A percentile compares a stretch with the other conserved stretches of the same genome.
Conservation (phyloP, 2,329 filamentous ascomycete species). For the Penicillium corylophilum region DNA sequence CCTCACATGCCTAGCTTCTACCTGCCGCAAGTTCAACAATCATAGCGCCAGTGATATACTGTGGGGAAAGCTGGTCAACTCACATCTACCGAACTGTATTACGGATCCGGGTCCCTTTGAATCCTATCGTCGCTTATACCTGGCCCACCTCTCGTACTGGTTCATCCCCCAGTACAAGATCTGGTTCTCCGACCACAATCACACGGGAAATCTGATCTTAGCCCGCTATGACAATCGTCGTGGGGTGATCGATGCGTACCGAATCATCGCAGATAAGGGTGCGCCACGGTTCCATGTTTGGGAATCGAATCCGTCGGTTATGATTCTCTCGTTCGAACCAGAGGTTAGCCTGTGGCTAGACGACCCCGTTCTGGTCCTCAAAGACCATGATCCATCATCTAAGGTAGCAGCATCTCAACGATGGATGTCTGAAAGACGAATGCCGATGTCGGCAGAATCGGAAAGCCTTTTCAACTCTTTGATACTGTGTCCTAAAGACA, state of each 20-base stretch:
- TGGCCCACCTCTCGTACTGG: constrained; percentile 76
- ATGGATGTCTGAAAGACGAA: constrained; percentile 45
- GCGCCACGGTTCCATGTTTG: constrained; percentile 60
- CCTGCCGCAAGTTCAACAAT: constrained; percentile 60
- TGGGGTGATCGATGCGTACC: constrained; percentile 77
- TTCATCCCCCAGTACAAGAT: constrained; percentile 77
- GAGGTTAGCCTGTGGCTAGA: constrained; percentile 70
- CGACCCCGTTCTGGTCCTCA: constrained; percentile 66
- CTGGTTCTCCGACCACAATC: constrained; percentile 77
- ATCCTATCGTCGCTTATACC: constrained; percentile 70
- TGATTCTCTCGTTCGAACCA: constrained; percentile 72
- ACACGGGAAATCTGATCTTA: constrained; percentile 73
- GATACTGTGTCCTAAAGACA: constrained; percentile 57
- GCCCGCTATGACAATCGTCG: constrained; percentile 71
- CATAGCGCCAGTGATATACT: constrained; percentile 66
- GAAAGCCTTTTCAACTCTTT: constrained; percentile 65
- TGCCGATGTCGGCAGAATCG: constrained; percentile 54
- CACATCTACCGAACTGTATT: constrained; percentile 62
- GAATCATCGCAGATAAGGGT: constrained; percentile 65
- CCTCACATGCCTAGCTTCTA: constrained; percentile 59
- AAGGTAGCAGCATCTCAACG: constrained; percentile 25
- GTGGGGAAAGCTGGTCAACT: constrained; percentile 70
- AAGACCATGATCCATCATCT: constrained; percentile 24
- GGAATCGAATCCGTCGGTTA: constrained; percentile 63
- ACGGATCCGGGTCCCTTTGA: constrained; percentile 57